These are phyloP conservation scores for Neostapfia colusana DNA, from an alignment of 176 grass and related monocot genomes.

Conservation along the genomic window DNA sequence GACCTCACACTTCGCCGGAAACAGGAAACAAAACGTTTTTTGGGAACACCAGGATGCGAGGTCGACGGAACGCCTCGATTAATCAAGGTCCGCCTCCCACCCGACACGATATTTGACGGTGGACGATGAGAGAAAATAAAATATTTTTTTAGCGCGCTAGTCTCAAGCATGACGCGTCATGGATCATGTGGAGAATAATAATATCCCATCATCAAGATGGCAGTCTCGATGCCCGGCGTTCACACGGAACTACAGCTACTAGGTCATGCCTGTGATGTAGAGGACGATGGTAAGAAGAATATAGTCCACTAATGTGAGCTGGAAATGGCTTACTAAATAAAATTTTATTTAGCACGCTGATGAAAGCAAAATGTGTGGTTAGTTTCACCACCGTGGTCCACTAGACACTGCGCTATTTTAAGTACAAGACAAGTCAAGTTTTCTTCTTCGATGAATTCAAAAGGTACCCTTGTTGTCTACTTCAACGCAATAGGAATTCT, in stretches of 20 bases:
- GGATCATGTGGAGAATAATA: constrained; percentile 14
- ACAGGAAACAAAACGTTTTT: constrained; percentile 37
- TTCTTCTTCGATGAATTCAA: too few species aligned
- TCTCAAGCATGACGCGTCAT: background rate
- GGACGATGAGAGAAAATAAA: background rate
- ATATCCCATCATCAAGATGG: background rate
- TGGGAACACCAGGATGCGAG: background rate
- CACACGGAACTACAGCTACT: background rate
- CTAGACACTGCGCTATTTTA: too few species aligned
- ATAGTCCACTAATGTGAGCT: background rate
- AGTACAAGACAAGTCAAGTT: too few species aligned
- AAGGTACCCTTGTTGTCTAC: too few species aligned
- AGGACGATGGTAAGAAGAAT: background rate
- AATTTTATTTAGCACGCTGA: too few species aligned
- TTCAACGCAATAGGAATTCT: too few species aligned
- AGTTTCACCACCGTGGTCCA: too few species aligned
- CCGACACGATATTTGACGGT: background rate
- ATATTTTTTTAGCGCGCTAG: background rate
- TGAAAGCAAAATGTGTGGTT: too few species aligned
- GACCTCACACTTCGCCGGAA: background rate
- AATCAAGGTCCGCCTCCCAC: too few species aligned
- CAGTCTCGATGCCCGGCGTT: constrained; percentile 3
- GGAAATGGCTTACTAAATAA: too few species aligned
- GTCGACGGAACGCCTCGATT: background rate
- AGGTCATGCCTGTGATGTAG: background rate